phyloP scores from a whole-genome alignment of 345 rosid species.

The Eucalyptus regnans region DNA sequence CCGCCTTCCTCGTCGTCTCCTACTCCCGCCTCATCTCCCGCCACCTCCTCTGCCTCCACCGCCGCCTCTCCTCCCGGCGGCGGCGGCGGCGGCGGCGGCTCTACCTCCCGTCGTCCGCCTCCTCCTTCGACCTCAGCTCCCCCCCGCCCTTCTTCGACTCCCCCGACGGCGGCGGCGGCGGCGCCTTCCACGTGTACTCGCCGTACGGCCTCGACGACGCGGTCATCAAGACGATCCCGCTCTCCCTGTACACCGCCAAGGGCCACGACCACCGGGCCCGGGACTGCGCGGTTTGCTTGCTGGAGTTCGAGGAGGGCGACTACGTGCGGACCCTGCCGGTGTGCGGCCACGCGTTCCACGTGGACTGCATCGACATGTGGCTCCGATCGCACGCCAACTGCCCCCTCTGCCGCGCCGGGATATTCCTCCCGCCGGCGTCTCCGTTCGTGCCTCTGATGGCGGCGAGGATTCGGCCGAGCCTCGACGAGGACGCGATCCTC shows the following conservation, averaged over 20 bases:
- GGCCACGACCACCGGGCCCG: slow-evolving; percentile 3
- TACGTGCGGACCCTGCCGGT: slow-evolving; percentile 76
- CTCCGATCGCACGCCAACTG: slow-evolving; percentile 85
- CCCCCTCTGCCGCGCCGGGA: slow-evolving; percentile 81
- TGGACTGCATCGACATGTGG: slow-evolving; percentile 93
- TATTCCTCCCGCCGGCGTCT: slow-evolving; percentile 33
- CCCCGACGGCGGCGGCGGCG: slow-evolving; percentile 28
- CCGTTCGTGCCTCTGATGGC: slow-evolving; percentile 90
- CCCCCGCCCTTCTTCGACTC: slow-evolving; percentile 53
- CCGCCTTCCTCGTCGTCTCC: slow-evolving; percentile 63
- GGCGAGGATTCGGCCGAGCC: slow-evolving; percentile 69
- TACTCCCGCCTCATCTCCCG: slow-evolving; percentile 83
- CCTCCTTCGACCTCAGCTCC: slow-evolving; percentile 34
- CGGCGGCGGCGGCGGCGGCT: slow-evolving; percentile 13
- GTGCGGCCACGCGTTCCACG: slow-evolving; percentile 83
- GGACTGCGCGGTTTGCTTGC: slow-evolving; percentile 84
- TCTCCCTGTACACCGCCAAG: slow-evolving; percentile 41
- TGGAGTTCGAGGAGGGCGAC: slow-evolving; percentile 78
- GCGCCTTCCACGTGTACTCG: slow-evolving; percentile 29
- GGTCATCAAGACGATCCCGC: slow-evolving; percentile 73
- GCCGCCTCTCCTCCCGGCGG: slow-evolving; percentile 31
- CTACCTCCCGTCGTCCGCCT: slow-evolving; percentile 36
- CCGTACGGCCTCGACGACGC: slow-evolving; percentile 84
- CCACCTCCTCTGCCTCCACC: slow-evolving; percentile 27
- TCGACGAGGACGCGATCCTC: slow-evolving; percentile 43